Conservation (phyloP, 805 yeast species). For the Danielozyma ontarioensis region DNA sequence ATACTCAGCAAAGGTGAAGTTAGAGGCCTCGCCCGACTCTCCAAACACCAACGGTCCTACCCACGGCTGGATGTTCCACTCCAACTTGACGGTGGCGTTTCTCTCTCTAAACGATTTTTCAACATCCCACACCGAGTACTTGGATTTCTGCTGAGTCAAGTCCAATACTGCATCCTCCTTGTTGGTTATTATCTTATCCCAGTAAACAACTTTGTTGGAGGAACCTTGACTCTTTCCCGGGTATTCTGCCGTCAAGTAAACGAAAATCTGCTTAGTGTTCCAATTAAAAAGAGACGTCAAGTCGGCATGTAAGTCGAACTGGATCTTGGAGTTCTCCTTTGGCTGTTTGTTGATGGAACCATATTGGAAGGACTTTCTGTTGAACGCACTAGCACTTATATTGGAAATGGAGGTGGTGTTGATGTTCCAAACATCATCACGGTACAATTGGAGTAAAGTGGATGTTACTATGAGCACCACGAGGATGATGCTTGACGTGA, state of each 20-base stretch:
- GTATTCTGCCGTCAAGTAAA: conserved; percentile 84
- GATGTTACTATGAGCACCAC: conserved; percentile 43
- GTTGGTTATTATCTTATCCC: conserved; percentile 78
- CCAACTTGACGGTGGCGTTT: conserved; percentile 63
- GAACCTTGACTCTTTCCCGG: conserved; percentile 40
- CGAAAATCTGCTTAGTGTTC: conserved; percentile 96
- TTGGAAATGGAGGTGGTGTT: conserved; percentile 34
- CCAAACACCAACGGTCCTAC: conserved; percentile 80
- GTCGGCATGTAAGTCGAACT: conserved; percentile 72
- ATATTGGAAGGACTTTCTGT: conserved; percentile 53
- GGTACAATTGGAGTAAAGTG: conserved; percentile 45
- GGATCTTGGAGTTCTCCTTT: conserved; percentile 69
- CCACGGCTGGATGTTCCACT: conserved; percentile 91
- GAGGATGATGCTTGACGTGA: conserved; percentile 47
- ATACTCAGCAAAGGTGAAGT: conserved; percentile 26
- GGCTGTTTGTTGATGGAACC: conserved; percentile 65
- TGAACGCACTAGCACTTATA: conserved; percentile 31
- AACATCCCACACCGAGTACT: conserved; percentile 86
- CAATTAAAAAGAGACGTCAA: conserved; percentile 81
- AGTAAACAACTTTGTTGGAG: conserved; percentile 70
- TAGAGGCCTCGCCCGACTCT: conserved; percentile 26
- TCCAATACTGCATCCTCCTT: conserved; percentile 55
- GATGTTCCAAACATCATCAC: conserved; percentile 39
- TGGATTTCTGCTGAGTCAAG: conserved; percentile 52
- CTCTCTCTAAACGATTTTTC: conserved; percentile 56